phyloP scores from a whole-genome alignment of 1,284 basidiomycete species.

The Ceratobasidium sp. region DNA sequence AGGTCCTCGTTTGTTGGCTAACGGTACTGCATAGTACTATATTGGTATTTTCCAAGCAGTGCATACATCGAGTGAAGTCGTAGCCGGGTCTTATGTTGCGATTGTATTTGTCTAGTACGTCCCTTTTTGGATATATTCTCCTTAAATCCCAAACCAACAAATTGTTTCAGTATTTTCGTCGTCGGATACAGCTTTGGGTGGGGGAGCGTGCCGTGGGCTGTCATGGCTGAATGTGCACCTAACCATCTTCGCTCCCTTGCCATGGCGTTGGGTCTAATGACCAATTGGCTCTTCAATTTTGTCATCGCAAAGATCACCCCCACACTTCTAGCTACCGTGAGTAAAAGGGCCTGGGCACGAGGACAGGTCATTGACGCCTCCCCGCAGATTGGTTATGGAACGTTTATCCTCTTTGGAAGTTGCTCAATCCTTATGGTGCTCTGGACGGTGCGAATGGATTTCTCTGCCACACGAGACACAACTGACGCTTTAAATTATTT shows the following conservation, averaged over 20 bases:
- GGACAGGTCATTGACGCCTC: background rate
- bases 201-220: constrained; percentile 45
- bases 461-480: background rate
- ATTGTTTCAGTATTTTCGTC: background rate
- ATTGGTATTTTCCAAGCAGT: constrained; percentile 42
- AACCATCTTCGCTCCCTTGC: constrained; percentile 50
- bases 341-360: constrained; percentile 4
- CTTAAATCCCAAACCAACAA: background rate
- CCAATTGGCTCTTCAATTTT: constrained; percentile 48
- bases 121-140: background rate
- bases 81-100: constrained; percentile 40
- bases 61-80: constrained; percentile 33
- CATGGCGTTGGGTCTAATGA: constrained; percentile 46
- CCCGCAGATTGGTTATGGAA: constrained; percentile 45
- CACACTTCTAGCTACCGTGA: constrained; percentile 48
- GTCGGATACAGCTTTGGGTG: constrained; percentile 36
- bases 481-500: background rate
- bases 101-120: constrained; percentile 45
- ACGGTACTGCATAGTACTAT: constrained; percentile 40
- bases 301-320: constrained; percentile 49
- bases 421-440: constrained; percentile 44
- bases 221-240: constrained; percentile 49
- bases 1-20: background rate
- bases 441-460: constrained; percentile 44
- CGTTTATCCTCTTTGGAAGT: constrained; percentile 46